Evolutionary conservation across 2,329 filamentous ascomycete genomes (phyloP), one percentile per base, ranked within the genome.

Genomic region (Thielaviopsis euricoi): DNA sequence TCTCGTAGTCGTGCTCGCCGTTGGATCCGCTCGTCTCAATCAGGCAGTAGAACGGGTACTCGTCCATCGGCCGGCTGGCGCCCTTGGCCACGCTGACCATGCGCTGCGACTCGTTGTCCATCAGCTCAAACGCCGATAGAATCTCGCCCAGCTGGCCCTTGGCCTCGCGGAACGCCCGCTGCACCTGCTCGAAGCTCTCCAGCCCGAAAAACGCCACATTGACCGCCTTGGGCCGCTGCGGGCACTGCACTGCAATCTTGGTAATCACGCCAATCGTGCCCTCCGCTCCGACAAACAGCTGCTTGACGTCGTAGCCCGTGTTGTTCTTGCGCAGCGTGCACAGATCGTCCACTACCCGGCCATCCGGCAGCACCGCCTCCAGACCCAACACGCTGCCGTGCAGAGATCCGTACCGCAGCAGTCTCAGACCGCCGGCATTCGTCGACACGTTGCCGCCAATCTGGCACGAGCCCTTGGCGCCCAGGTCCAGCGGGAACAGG

Each of bases 1-100:
- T 98, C 68, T 85, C 89, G 67, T 81, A 84, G 71, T 98, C 93
- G 68, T 98, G 94, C 62, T 97, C 93, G 12, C 83, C 76, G 70
- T 96, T 96, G 49, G 89, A 95, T 10, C 93, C 93, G 67, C 88
- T 95, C 21, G 94, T 98, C 75, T 98, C 93, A 62, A 98, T 83
- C 53, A 98, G 76, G 69, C 91, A 96, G 76, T 97, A 98, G 73
- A 98, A 98, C 0, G 89, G 89, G 67, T 95, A 78, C 43, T 89
- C 82, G 64, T 95, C 89, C 2, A 98, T 76, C 0, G 93, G 93
- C 59, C 82, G 77, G 67, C 86, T 87, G 66, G 85, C 86, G 25
- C 83, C 82, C 12, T 86, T 89, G 40, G 89, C 86, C 57, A 77
- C 73, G 58, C 82, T 77, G 46, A 95, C 88, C 46, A 95, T 74